Evolutionary conservation across 176 grass and related monocot genomes (phyloP).

Genomic region (Raddia guianensis): DNA sequence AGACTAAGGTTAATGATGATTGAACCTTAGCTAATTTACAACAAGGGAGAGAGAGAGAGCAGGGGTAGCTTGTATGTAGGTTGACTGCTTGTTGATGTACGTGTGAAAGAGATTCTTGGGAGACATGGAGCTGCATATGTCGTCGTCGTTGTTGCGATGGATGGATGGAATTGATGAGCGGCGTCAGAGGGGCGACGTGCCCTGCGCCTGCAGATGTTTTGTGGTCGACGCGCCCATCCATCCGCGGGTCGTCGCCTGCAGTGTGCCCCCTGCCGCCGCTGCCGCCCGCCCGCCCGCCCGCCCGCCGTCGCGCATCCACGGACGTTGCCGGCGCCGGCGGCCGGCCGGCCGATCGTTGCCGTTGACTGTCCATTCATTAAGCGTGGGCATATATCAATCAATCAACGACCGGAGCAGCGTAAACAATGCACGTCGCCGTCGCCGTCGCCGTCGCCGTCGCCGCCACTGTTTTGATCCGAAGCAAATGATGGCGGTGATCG

Average conservation of each 20-base stretch:
- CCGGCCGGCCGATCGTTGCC: no score
- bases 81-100: no score
- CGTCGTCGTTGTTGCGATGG: no score
- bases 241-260: neutral
- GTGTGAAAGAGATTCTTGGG: no score
- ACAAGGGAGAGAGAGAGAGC: no score
- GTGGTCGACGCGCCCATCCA: neutral
- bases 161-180: neutral
- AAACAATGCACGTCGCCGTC: neutral
- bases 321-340: no score
- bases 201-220: neutral
- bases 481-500: neutral
- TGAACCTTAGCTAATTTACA: no score
- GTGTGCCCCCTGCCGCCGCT: slow-evolving; percentile 2
- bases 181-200: neutral
- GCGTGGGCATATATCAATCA: neutral
- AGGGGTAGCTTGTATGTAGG: no score
- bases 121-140: no score
- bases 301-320: no score
- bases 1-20: no score
- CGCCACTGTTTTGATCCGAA: neutral
- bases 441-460: neutral
- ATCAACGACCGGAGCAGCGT: neutral
- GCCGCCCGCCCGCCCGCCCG: neutral
- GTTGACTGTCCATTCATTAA: neutral